Base-by-base conservation (phyloP, 2,329 filamentous ascomycete species). In the Diaporthe nobilis region DNA sequence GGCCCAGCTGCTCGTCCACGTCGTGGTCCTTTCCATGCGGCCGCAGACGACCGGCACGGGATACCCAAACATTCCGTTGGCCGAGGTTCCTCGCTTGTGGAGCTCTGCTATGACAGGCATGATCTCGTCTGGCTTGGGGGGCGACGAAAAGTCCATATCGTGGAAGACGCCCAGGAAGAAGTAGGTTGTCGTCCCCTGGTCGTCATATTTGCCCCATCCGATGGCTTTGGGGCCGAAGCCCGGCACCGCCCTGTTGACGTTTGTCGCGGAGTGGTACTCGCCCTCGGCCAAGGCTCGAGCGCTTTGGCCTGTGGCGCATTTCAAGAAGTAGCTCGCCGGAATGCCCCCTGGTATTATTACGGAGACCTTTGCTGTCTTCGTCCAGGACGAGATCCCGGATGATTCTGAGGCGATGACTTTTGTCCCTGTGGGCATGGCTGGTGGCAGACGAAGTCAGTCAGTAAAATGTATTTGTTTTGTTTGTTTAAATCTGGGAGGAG, bases 371-470 rank as follows among this genome's bases (percentile, higher is more conserved):
- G 68, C 53, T 3, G 53, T 71, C 9, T 60, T 71, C 17, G 68
- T 20, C 68, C 68, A 71, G 28, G 53, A 39, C 15, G 68, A 71
- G 37, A 60, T 60, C 3, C 68, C 68, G 17, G 53, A 71, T 1
- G 68, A 71, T 12, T 71, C 68, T 15, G 25, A 44, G 13, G 20
- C 31, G 6, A 28, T 49, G 25, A 71, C 53, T 53, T 49, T 49
- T 17, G 68, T 71, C 10, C 68, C 68, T 34, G 3, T 47, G 20
- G 53, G 68, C 68, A 71, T 71, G 8, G 47, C 68, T 71, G 53
- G 13, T n/a, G 67, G 13, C 1, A 15, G 2, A 3, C 10, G 20
- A 31, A 17, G 10, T n/a, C n/a, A 47, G 10, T 58, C 7, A 22
- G 25, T 44, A 57, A 44, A 7, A 15, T 2, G 25, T 4, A n/a